A percentile compares a stretch with the other conserved stretches of the same genome.
Conservation (phyloP, 495 filamentous ascomycete genomes). For the Hyaloscypha finlandica region DNA sequence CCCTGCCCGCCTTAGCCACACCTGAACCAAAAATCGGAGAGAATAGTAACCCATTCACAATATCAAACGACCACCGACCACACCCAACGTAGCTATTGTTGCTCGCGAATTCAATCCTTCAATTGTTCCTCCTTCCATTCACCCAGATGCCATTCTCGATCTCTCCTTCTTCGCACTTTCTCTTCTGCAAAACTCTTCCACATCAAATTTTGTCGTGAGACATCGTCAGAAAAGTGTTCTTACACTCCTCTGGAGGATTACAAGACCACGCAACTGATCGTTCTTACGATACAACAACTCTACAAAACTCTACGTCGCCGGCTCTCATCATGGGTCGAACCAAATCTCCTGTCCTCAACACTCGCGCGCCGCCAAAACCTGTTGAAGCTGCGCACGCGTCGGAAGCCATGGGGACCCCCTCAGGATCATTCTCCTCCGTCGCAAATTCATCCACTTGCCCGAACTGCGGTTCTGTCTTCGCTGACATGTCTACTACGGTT, state of each 20-base stretch:
- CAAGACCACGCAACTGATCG: background rate
- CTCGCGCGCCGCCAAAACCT: background rate
- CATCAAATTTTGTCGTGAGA: background rate
- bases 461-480: slow-evolving; percentile 10
- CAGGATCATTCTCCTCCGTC: slow-evolving; percentile 12
- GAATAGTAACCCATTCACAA: slow-evolving; percentile 2
- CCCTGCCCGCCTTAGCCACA: background rate
- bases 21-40: background rate
- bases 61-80: background rate
- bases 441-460: slow-evolving; percentile 15
- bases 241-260: slow-evolving; percentile 3
- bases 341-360: background rate
- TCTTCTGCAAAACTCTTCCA: slow-evolving; percentile 5
- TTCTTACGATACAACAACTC: slow-evolving; percentile 1
- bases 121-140: background rate
- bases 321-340: slow-evolving; percentile 3
- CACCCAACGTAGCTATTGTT: slow-evolving; percentile 9
- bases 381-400: background rate
- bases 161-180: background rate
- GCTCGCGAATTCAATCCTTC: slow-evolving; percentile 1
- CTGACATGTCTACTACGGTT: slow-evolving; percentile 17
- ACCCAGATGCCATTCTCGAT: background rate
- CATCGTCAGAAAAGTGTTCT: slow-evolving; percentile 10
- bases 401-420: slow-evolving; percentile 8
- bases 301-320: slow-evolving; percentile 1